Conservation (phyloP, 768 basidiomycete species). For the Lentinula aciculospora region DNA sequence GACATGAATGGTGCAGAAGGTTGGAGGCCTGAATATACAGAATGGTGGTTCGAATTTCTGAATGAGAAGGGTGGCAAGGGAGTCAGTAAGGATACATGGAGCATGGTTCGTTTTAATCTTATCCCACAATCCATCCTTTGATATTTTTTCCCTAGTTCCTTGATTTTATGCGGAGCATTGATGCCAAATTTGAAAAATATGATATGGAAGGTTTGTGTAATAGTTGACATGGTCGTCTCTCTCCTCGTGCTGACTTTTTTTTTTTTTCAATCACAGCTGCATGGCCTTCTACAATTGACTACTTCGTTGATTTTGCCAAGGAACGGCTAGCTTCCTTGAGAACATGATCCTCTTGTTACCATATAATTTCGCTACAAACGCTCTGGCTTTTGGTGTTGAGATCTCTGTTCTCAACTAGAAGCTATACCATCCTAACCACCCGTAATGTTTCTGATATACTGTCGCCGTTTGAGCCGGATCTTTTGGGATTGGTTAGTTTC, state of each 20-base stretch:
- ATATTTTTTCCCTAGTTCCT: slow-evolving; percentile 47
- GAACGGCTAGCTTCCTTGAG: slow-evolving; percentile 21
- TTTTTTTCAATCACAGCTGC: no score
- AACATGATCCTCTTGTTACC: neutral
- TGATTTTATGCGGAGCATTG: slow-evolving; percentile 73
- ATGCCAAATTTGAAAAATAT: slow-evolving; percentile 66
- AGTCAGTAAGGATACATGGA: slow-evolving; percentile 86
- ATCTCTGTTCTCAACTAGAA: neutral
- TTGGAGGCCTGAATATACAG: slow-evolving; percentile 57
- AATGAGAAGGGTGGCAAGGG: slow-evolving; percentile 61
- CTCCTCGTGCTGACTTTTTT: neutral
- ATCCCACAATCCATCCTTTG: neutral
- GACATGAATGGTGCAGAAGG: slow-evolving; percentile 38
- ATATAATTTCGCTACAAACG: neutral
- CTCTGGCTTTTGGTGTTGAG: neutral
- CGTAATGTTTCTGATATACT: neutral
- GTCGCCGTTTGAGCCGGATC: neutral
- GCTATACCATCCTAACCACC: neutral
- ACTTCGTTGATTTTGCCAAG: slow-evolving; percentile 70
- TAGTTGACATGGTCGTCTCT: slow-evolving; percentile 4
- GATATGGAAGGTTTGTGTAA: slow-evolving; percentile 62
- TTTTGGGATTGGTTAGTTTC: neutral
- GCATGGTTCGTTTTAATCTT: slow-evolving; percentile 53
- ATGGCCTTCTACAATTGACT: slow-evolving; percentile 86
- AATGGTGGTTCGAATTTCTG: slow-evolving; percentile 81